phyloP scores from a whole-genome alignment of 2,329 filamentous ascomycete genomes.

The Fusarium sp. region DNA sequence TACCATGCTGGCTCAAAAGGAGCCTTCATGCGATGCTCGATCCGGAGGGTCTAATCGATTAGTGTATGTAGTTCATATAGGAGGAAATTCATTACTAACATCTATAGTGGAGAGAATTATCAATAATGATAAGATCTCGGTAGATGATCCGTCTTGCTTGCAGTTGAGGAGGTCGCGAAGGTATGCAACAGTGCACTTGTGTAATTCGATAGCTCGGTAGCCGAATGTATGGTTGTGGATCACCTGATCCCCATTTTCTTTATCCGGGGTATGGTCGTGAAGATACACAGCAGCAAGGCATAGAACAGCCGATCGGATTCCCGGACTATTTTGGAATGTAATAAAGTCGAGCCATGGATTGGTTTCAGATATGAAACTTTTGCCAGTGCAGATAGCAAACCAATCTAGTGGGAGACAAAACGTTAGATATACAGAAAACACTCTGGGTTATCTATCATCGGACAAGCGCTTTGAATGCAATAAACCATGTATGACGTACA shows the following conservation, averaged over 20 bases:
- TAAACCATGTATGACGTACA: background rate
- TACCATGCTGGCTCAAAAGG: background rate
- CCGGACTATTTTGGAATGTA: background rate
- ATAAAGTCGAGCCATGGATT: constrained; percentile 1
- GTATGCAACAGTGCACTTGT: background rate
- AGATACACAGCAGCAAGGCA: constrained; percentile 2
- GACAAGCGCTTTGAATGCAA: background rate
- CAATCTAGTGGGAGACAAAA: background rate
- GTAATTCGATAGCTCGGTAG: background rate
- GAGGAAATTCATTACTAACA: background rate
- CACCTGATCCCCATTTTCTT: background rate
- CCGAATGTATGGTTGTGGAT: background rate
- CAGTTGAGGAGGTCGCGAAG: background rate
- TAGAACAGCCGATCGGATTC: background rate
- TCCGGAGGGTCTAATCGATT: background rate
- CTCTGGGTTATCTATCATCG: background rate
- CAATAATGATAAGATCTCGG: background rate
- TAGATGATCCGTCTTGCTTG: background rate
- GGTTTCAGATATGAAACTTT: background rate
- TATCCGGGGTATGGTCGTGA: background rate
- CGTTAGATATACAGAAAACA: background rate
- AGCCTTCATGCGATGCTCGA: background rate
- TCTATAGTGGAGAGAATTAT: constrained; percentile 3
- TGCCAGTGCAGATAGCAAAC: background rate
- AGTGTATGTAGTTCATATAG: background rate